Conservation (phyloP, 78 protist species). For the Dictyostelium capitatum region DNA sequence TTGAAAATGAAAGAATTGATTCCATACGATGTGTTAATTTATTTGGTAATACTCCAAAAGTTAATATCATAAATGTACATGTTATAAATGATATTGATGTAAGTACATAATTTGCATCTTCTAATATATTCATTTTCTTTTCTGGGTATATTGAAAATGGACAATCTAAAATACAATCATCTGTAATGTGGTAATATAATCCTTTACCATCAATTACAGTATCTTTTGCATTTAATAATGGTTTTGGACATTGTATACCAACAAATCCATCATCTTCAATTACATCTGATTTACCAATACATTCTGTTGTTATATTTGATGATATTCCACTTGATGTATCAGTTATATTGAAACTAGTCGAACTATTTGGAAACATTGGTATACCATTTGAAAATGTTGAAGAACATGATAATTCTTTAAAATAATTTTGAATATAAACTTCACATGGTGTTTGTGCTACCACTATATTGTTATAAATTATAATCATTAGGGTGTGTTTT, state of each 20-base stretch:
- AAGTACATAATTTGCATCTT: neutral
- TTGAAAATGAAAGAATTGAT: neutral
- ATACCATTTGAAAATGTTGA: neutral
- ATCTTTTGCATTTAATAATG: constrained; percentile 17
- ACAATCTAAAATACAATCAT: constrained; percentile 5
- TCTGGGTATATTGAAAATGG: neutral
- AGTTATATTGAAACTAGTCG: neutral
- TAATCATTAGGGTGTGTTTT: neutral
- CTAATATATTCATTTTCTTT: neutral
- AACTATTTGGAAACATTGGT: neutral
- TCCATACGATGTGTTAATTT: constrained; percentile 35
- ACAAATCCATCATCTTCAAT: neutral
- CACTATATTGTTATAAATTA: neutral
- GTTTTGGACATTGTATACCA: neutral
- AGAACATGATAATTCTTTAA: neutral
- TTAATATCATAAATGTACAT: constrained; percentile 4
- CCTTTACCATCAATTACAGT: neutral
- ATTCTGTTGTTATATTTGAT: too few species aligned
- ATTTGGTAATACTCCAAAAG: constrained; percentile 37
- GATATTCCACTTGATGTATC: too few species aligned
- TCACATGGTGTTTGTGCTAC: neutral
- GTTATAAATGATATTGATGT: constrained; percentile 13
- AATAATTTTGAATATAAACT: neutral
- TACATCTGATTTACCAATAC: neutral
- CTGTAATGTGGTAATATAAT: neutral